A percentile compares a stretch with the other conserved stretches of the same genome.
Conservation (phyloP, 768 basidiomycete species). For the Tricholoma bakamatsutake region DNA sequence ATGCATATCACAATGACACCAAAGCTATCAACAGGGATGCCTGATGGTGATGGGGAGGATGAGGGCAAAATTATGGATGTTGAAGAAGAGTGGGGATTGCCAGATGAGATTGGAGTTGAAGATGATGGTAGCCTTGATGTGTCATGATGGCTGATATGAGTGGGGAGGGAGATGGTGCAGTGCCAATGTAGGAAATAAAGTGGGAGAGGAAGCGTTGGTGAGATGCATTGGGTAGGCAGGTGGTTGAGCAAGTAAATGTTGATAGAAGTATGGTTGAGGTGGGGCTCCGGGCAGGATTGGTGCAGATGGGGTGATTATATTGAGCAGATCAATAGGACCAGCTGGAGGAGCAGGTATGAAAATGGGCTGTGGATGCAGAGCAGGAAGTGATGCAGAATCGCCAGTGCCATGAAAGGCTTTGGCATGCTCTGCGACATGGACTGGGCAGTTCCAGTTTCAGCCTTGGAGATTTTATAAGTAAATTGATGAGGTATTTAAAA, state of each 20-base stretch:
- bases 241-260: too few species aligned
- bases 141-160: not conserved
- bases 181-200: not conserved
- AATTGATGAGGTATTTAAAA: too few species aligned
- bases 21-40: not conserved
- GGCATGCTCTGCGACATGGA: not conserved
- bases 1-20: not conserved
- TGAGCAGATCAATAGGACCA: too few species aligned
- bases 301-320: too few species aligned
- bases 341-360: not conserved
- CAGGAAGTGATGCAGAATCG: not conserved
- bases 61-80: not conserved
- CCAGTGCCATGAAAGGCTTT: not conserved
- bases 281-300: too few species aligned
- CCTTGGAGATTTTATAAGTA: not conserved
- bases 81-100: not conserved
- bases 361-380: not conserved
- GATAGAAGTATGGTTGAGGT: too few species aligned
- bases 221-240: too few species aligned
- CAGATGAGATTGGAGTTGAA: not conserved
- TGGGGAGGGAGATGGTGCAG: not conserved
- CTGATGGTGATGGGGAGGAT: not conserved
- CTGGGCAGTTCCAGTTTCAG: not conserved
- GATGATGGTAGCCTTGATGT: conserved; percentile 2
- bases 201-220: too few species aligned